Evolutionary conservation across 768 basidiomycete genomes (phyloP).

Genomic region (Lenzites betulinus): DNA sequence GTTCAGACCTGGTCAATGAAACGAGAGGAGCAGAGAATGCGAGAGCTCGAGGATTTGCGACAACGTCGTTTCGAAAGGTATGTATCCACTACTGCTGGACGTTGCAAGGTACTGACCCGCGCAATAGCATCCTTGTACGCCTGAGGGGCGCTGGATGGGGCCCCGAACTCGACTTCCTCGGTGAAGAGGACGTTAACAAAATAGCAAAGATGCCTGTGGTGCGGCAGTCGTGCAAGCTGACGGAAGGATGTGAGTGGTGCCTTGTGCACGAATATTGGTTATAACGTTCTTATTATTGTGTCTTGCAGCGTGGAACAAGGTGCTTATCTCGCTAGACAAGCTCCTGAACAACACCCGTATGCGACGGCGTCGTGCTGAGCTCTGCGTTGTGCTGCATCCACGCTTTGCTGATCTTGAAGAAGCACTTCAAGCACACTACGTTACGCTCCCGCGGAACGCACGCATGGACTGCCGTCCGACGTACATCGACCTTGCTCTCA

Average conservation of each 20-base stretch:
- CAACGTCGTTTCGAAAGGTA: not conserved
- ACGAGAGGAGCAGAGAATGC: not conserved
- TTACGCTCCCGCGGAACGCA: not conserved
- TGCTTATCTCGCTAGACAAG: not conserved
- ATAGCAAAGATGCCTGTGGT: not conserved
- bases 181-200: not conserved
- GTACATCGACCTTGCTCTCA: not conserved
- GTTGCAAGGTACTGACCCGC: not conserved
- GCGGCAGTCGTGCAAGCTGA: conserved; percentile 1
- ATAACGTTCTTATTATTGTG: not conserved
- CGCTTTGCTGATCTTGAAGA: not conserved
- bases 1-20: not conserved
- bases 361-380: not conserved
- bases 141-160: not conserved
- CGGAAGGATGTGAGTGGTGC: not conserved
- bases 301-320: not conserved
- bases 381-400: not conserved
- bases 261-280: not conserved
- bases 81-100: not conserved
- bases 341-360: not conserved
- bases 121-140: not conserved
- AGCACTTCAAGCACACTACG: not conserved
- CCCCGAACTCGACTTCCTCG: conserved; percentile 3
- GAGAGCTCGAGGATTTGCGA: not conserved
- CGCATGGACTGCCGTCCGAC: not conserved